These are phyloP conservation scores for Pythium myriotylum DNA, from an alignment of 352 stramenopile species.

Conservation along the genomic window DNA sequence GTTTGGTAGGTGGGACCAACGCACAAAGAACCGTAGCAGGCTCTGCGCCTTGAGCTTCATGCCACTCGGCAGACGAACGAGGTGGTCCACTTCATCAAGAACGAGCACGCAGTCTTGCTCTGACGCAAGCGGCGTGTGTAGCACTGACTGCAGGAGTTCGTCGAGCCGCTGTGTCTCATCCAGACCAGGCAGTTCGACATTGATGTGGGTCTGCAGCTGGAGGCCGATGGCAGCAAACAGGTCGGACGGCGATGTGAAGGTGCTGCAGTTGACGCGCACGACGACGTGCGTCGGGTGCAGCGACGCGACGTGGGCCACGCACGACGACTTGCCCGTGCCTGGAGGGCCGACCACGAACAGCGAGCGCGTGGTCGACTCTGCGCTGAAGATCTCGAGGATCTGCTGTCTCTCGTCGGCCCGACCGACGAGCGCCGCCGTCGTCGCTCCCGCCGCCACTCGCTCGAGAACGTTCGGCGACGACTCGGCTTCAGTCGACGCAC, in stretches of 20 bases:
- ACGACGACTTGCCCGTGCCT: constrained; percentile 72
- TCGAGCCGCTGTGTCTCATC: constrained; percentile 48
- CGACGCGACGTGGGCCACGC: constrained; percentile 44
- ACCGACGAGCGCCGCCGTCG: constrained; percentile 36
- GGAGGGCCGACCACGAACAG: constrained; percentile 72
- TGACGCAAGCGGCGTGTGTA: neutral
- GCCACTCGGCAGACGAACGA: constrained; percentile 47
- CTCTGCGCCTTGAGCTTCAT: constrained; percentile 50
- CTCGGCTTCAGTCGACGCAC: no score
- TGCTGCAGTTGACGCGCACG: constrained; percentile 67
- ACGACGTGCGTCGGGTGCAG: constrained; percentile 22
- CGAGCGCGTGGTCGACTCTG: constrained; percentile 23
- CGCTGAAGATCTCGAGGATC: constrained; percentile 32
- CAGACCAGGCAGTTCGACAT: constrained; percentile 32
- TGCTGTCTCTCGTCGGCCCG: constrained; percentile 40
- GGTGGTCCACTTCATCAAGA: constrained; percentile 69
- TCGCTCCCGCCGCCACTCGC: constrained; percentile 3
- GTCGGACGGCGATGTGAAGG: constrained; percentile 47
- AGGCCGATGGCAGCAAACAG: constrained; percentile 46
- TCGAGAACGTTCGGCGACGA: constrained; percentile 9
- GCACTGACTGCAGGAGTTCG: constrained; percentile 35
- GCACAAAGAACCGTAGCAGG: constrained; percentile 60
- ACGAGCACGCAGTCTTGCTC: constrained; percentile 38
- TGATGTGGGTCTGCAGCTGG: constrained; percentile 31
- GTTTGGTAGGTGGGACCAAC: constrained; percentile 47